Percentiles rank a stretch among this genome's conserved stretches.
Conservation (phyloP, 768 basidiomycete species). For the Calocybe cyanea region DNA sequence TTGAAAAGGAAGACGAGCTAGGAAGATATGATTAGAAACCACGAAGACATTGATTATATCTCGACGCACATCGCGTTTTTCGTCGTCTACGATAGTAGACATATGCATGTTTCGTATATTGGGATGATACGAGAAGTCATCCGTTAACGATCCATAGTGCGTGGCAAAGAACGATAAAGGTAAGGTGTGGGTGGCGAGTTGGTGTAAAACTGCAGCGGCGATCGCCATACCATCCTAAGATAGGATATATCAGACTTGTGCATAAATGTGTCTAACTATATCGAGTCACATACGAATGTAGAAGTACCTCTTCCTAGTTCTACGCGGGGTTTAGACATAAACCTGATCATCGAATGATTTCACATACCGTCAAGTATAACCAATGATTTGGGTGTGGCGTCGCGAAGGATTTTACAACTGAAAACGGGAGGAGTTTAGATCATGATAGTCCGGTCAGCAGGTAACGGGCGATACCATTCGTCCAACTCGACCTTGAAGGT, state of each 20-base stretch:
- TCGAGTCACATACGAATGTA: constrained; percentile 60
- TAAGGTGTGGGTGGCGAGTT: constrained; percentile 89
- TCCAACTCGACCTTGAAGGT: constrained; percentile 99
- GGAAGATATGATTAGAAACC: constrained; percentile 7
- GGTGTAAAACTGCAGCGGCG: constrained; percentile 91
- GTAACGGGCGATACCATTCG: constrained; percentile 65
- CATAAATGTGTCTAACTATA: not conserved
- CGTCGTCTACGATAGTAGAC: constrained; percentile 91
- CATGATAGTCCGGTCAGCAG: not conserved
- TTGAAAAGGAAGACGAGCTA: constrained; percentile 95
- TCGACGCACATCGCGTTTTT: constrained; percentile 71
- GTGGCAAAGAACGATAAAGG: constrained; percentile 96
- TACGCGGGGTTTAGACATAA: constrained; percentile 25
- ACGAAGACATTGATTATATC: not conserved
- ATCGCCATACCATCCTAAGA: constrained; percentile 96
- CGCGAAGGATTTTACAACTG: constrained; percentile 89
- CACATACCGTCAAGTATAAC: constrained; percentile 89
- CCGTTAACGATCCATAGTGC: constrained; percentile 93
- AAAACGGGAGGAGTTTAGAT: not conserved
- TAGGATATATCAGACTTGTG: not conserved
- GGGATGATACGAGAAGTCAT: constrained; percentile 89
- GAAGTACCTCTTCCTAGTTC: constrained; percentile 96
- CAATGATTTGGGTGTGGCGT: constrained; percentile 90
- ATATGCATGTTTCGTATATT: constrained; percentile 96
- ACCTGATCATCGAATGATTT: not conserved